Conservation (phyloP, 2,329 filamentous ascomycete species). For the Penicillium polonicum region DNA sequence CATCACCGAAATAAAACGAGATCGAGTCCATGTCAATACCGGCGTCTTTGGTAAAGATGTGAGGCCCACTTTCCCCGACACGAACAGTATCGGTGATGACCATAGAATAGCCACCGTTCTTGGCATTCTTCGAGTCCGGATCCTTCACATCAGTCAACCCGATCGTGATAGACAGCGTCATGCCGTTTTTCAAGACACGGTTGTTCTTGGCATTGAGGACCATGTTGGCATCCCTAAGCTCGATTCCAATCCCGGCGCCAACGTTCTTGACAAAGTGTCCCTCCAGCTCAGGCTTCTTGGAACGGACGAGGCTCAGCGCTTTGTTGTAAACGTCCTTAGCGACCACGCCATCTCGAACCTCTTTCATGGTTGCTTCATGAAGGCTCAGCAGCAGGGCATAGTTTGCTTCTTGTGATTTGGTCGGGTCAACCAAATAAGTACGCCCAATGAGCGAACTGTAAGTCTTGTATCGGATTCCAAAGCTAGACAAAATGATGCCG, state of each 20-base stretch:
- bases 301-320: slow-evolving; percentile 73
- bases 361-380: slow-evolving; percentile 86
- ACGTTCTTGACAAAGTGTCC: slow-evolving; percentile 93
- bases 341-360: slow-evolving; percentile 79
- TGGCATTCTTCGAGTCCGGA: slow-evolving; percentile 81
- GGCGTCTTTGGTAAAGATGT: slow-evolving; percentile 92
- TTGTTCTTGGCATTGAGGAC: slow-evolving; percentile 83
- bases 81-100: slow-evolving; percentile 91
- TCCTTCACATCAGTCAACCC: slow-evolving; percentile 90
- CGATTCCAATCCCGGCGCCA: slow-evolving; percentile 88
- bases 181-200: slow-evolving; percentile 84
- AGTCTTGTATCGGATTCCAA: slow-evolving; percentile 92
- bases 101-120: slow-evolving; percentile 83
- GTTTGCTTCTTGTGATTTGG: slow-evolving; percentile 89
- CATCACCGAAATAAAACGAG: slow-evolving; percentile 98
- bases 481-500: slow-evolving; percentile 87
- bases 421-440: slow-evolving; percentile 95
- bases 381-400: slow-evolving; percentile 85
- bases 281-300: slow-evolving; percentile 92
- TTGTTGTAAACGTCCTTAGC: slow-evolving; percentile 92
- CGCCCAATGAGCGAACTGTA: slow-evolving; percentile 91
- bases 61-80: slow-evolving; percentile 64
- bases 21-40: slow-evolving; percentile 88
- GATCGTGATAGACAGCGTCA: slow-evolving; percentile 90
- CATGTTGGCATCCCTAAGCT: slow-evolving; percentile 80